Base-by-base conservation (phyloP, 75 land plant genomes). In the Selaginella moellendorffii region DNA sequence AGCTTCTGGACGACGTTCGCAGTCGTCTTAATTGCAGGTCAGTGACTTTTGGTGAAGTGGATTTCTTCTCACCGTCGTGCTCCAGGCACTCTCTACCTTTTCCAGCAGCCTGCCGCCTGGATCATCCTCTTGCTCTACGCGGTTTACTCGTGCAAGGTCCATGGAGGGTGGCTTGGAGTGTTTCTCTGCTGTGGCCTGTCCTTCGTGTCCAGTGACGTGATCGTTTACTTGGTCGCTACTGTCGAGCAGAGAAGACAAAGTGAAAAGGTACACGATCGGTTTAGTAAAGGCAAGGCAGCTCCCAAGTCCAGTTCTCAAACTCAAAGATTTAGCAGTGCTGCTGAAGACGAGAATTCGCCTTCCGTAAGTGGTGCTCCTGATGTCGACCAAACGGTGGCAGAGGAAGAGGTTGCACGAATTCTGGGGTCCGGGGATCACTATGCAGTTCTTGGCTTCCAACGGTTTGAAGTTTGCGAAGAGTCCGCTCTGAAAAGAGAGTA, bases 1-100 rank as follows among this genome's bases (percentile, higher is more conserved):
- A 93, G 90, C 79, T 88, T 93, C 66, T 93, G 98, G 98, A 76
- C 78, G 24, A 93, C 90, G 26, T 58, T 72, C 1, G 67, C 76
- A 36, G 31, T 93, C 21, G 54, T 83, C 9, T 58, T 82, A 53
- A 25, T 71, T 63, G 96, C 77, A 85, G 96, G 97, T 92, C 18
- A n/a, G n/a, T n/a, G n/a, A n/a, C n/a, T n/a, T n/a, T n/a, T n/a
- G n/a, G n/a, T n/a, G n/a, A n/a, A n/a, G n/a, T n/a, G n/a, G n/a
- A n/a, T n/a, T n/a, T n/a, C n/a, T n/a, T n/a, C n/a, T n/a, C n/a
- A n/a, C n/a, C n/a, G n/a, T n/a, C n/a, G n/a, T n/a, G n/a, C n/a
- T n/a, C n/a, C n/a, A n/a, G n/a, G n/a, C n/a, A n/a, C n/a, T n/a
- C n/a, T n/a, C n/a, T n/a, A n/a, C n/a, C n/a, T n/a, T n/a, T n/a